Evolutionary conservation across 140 eudicot genomes (phyloP).

Genomic region (Flaveria floridana): DNA sequence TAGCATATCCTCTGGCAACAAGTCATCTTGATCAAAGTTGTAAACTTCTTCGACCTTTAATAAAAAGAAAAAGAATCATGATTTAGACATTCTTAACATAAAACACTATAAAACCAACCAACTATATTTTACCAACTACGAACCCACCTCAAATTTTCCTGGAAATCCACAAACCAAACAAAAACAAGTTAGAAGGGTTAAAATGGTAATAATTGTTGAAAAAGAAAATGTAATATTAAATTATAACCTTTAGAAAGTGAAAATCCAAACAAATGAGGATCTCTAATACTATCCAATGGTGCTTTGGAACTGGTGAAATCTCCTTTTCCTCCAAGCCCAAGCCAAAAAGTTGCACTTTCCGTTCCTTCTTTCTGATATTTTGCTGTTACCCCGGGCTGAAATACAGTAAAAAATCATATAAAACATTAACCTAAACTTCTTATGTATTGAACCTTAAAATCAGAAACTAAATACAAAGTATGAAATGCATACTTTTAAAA

Average conservation of each 20-base stretch:
- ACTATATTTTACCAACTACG: conserved; percentile 17
- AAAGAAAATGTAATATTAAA: not conserved
- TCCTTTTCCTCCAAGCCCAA: conserved; percentile 91
- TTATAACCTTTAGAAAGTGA: conserved; percentile 52
- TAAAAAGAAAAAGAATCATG: conserved; percentile 2
- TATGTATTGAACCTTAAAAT: not conserved
- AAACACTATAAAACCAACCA: conserved; percentile 3
- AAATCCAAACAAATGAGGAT: conserved; percentile 82
- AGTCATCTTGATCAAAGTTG: conserved; percentile 96
- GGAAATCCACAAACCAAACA: conserved; percentile 43
- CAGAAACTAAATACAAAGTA: conserved; percentile 7
- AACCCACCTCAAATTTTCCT: conserved; percentile 92
- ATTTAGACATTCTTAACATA: conserved; percentile 22
- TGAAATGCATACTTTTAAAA: conserved; percentile 60
- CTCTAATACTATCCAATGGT: conserved; percentile 59
- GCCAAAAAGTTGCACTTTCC: conserved; percentile 93
- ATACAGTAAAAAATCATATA: conserved; percentile 5
- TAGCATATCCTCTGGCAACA: conserved; percentile 86
- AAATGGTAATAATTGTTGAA: not conserved
- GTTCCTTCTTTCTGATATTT: conserved; percentile 97
- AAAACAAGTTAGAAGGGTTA: conserved; percentile 45
- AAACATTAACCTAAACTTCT: not conserved
- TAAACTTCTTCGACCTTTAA: conserved; percentile 80
- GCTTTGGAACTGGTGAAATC: conserved; percentile 62
- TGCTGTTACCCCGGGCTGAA: conserved; percentile 73